Conservation (phyloP, 768 basidiomycete genomes). For the Ramaria sp. region DNA sequence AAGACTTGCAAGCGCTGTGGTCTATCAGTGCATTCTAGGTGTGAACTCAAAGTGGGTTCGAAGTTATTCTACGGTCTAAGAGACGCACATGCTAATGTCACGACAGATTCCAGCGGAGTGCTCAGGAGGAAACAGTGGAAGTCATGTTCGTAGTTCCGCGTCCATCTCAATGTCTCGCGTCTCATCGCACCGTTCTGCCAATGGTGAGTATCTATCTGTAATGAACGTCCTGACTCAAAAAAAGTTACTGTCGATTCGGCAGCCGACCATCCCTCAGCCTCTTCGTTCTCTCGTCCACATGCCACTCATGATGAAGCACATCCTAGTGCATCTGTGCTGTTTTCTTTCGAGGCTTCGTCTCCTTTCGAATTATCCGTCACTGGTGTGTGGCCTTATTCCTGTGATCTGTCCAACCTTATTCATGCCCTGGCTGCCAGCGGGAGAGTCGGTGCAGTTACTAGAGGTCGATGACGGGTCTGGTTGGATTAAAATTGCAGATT, state of each 20-base stretch:
- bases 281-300: slow-evolving; percentile 42
- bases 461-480: slow-evolving; percentile 82
- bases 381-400: not conserved
- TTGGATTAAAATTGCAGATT: slow-evolving; percentile 68
- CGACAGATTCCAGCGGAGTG: slow-evolving; percentile 69
- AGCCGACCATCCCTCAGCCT: slow-evolving; percentile 33
- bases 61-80: slow-evolving; percentile 1
- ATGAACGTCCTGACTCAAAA: not conserved
- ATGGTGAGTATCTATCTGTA: not conserved
- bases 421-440: slow-evolving; percentile 34
- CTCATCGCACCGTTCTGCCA: not conserved
- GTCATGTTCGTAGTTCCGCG: not conserved
- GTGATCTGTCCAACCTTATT: not conserved
- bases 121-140: slow-evolving; percentile 10
- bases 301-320: slow-evolving; percentile 32
- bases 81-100: slow-evolving; percentile 5
- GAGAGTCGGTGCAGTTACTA: slow-evolving; percentile 48
- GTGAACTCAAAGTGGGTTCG: slow-evolving; percentile 64
- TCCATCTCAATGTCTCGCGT: not conserved
- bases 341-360: slow-evolving; percentile 49
- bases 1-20: slow-evolving; percentile 75
- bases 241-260: not conserved
- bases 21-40: slow-evolving; percentile 72
- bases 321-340: slow-evolving; percentile 52
- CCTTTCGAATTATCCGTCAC: slow-evolving; percentile 8